Evolutionary conservation across 2,329 filamentous ascomycete species (phyloP).

Genomic region (Ilyonectria sp.): DNA sequence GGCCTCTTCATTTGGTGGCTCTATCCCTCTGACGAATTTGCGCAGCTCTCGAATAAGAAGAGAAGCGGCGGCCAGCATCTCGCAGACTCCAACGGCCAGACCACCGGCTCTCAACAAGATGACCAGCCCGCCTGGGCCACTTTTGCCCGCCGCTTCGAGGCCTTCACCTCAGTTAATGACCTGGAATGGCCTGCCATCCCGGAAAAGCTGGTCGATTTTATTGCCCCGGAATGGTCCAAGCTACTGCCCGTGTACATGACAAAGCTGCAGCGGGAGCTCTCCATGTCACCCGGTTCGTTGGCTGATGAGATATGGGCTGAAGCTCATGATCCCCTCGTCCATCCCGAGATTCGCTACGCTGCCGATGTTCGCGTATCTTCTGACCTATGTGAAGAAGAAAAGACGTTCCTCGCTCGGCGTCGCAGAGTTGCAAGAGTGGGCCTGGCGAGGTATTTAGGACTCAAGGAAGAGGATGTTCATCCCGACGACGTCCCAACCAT

Average conservation of each 20-base stretch:
- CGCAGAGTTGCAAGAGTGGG: conserved; percentile 79
- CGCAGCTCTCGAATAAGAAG: conserved; percentile 50
- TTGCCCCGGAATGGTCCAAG: conserved; percentile 88
- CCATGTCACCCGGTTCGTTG: conserved; percentile 88
- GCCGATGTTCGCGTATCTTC: conserved; percentile 86
- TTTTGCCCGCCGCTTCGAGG: conserved; percentile 64
- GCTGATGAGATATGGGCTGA: conserved; percentile 96
- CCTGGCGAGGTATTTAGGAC: conserved; percentile 84
- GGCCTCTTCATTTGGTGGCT: conserved; percentile 61
- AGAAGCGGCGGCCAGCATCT: conserved; percentile 24
- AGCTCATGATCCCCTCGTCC: conserved; percentile 84
- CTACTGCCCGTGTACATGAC: conserved; percentile 81
- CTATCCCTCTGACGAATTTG: conserved; percentile 61
- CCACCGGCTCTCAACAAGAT: conserved; percentile 37
- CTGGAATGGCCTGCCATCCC: conserved; percentile 69
- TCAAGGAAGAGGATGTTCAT: conserved; percentile 86
- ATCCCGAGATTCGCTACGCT: conserved; percentile 89
- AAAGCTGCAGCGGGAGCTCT: conserved; percentile 90
- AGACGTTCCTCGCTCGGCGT: conserved; percentile 79
- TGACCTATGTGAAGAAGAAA: conserved; percentile 87
- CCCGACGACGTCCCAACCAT: conserved; percentile 94
- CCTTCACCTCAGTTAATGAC: conserved; percentile 69
- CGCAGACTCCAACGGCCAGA: conserved; percentile 36
- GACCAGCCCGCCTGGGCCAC: conserved; percentile 62
- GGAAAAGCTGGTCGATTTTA: conserved; percentile 75